Conservation (phyloP, 352 stramenopile genomes). For the Globisporangium abappressorium region DNA sequence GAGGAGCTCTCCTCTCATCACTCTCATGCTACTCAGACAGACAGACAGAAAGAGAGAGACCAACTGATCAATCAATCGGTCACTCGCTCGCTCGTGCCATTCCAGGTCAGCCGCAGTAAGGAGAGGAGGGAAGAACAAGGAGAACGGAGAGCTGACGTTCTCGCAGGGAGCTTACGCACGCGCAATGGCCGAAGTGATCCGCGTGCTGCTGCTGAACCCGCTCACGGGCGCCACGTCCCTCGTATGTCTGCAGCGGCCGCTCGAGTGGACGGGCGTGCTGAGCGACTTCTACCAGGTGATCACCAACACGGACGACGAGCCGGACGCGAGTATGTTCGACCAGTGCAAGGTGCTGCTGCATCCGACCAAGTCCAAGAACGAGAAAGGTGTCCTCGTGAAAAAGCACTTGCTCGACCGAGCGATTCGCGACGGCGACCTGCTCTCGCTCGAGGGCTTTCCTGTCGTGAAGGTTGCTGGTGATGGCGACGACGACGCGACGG, state of each 20-base stretch:
- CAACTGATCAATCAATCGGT: not conserved
- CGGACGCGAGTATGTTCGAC: constrained; percentile 45
- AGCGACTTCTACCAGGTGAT: constrained; percentile 83
- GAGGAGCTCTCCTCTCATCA: not conserved
- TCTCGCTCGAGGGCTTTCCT: constrained; percentile 66
- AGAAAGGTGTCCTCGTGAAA: constrained; percentile 72
- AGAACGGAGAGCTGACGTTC: not conserved
- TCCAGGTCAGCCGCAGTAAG: not conserved
- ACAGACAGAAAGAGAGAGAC: not conserved
- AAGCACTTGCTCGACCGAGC: constrained; percentile 71
- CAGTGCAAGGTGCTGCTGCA: constrained; percentile 77
- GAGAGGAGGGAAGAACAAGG: not conserved
- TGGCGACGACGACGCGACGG: constrained; percentile 21
- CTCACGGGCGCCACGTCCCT: constrained; percentile 63
- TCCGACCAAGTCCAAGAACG: constrained; percentile 77
- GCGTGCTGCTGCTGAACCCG: constrained; percentile 77
- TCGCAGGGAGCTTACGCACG: not conserved
- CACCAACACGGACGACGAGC: constrained; percentile 78
- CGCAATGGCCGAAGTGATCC: constrained; percentile 74
- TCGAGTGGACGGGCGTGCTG: constrained; percentile 73
- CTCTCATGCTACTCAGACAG: not conserved
- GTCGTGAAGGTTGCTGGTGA: constrained; percentile 9
- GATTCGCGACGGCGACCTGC: constrained; percentile 78
- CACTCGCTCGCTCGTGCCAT: not conserved
- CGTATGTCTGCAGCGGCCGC: constrained; percentile 76